Percentiles rank a stretch among this genome's conserved stretches.
Evolutionary conservation across 2,329 filamentous ascomycete genomes (phyloP).

Genomic region (Botrytis cinerea): DNA sequence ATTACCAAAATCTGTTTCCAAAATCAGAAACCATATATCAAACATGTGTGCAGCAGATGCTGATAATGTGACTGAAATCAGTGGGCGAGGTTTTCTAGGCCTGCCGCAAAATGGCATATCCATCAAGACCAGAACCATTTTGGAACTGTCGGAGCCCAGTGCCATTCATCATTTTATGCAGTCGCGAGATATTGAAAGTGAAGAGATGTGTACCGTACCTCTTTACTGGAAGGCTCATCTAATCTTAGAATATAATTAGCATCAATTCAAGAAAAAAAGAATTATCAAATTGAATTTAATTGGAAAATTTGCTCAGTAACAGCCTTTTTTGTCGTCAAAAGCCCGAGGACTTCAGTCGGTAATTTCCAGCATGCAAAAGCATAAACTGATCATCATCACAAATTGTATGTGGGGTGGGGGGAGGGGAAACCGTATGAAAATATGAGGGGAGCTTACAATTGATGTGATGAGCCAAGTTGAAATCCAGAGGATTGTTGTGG

Average conservation of each 20-base stretch:
- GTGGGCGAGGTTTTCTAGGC: slow-evolving; percentile 99
- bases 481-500: neutral
- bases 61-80: slow-evolving; percentile 55
- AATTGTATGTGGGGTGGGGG: slow-evolving; percentile 18
- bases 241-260: slow-evolving; percentile 21
- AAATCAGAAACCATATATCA: slow-evolving; percentile 19
- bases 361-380: slow-evolving; percentile 77
- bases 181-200: slow-evolving; percentile 26
- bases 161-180: slow-evolving; percentile 75
- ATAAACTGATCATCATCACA: slow-evolving; percentile 43
- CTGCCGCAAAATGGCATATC: slow-evolving; percentile 90
- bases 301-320: slow-evolving; percentile 64
- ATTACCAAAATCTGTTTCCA: slow-evolving; percentile 8
- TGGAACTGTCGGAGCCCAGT: slow-evolving; percentile 88
- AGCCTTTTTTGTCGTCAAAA: slow-evolving; percentile 83
- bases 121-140: slow-evolving; percentile 60
- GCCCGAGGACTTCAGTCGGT: slow-evolving; percentile 77
- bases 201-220: slow-evolving; percentile 29
- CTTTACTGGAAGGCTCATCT: neutral
- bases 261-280: neutral
- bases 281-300: neutral
- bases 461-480: neutral
- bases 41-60: slow-evolving; percentile 9
- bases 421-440: neutral
- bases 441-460: slow-evolving; percentile 8